Evolutionary conservation across 495 filamentous ascomycete species (phyloP).

Genomic region (Aspergillus mulundensis): DNA sequence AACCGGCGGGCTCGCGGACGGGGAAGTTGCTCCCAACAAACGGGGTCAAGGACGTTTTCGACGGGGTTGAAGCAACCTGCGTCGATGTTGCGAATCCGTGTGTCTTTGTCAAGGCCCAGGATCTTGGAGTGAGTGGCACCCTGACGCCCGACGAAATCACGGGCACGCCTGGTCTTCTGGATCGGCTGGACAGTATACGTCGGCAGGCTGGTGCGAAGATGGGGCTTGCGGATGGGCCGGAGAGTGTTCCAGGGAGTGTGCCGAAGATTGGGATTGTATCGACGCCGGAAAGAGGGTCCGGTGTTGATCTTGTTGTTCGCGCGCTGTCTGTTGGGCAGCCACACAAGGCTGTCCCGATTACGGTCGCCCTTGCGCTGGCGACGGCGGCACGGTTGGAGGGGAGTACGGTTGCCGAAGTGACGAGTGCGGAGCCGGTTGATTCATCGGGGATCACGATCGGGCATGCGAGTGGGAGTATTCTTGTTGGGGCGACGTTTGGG

Average conservation of each 20-base stretch:
- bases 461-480: constrained; percentile 58
- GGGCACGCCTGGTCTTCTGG: constrained; percentile 41
- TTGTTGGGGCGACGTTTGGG: constrained; percentile 48
- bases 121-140: constrained; percentile 46
- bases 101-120: constrained; percentile 55
- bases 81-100: constrained; percentile 68
- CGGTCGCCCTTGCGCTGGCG: constrained; percentile 57
- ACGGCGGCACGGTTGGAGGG: constrained; percentile 40
- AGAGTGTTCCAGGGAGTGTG: constrained; percentile 51
- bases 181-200: constrained; percentile 57
- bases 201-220: constrained; percentile 57
- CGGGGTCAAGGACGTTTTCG: constrained; percentile 48
- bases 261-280: constrained; percentile 66
- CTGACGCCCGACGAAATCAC: constrained; percentile 53
- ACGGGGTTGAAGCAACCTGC: constrained; percentile 48
- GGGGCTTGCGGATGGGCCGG: constrained; percentile 48
- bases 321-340: constrained; percentile 53
- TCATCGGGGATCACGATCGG: constrained; percentile 47
- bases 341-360: constrained; percentile 61
- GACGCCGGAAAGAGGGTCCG: constrained; percentile 17
- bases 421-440: constrained; percentile 19
- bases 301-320: constrained; percentile 43
- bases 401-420: constrained; percentile 40
- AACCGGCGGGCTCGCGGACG: constrained; percentile 66
- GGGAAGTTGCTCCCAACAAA: constrained; percentile 64